Base-by-base conservation (phyloP, 305 asterid species). In the Fraxinus sp. region DNA sequence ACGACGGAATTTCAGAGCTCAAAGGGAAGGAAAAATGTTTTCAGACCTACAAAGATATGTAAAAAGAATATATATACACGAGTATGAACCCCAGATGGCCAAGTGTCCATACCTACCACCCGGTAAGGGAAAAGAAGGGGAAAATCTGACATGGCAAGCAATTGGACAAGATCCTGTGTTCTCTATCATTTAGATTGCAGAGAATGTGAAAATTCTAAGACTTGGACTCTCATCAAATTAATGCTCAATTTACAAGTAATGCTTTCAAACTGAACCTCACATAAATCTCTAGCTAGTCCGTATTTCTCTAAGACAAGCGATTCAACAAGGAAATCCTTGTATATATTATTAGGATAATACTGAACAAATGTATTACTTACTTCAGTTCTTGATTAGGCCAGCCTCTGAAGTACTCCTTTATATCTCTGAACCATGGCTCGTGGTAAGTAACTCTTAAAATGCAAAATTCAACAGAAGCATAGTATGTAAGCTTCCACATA, bases 321-420 rank as follows among this genome's bases (percentile, higher is more conserved):
- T 28, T 70, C 76, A 35, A 81, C 62, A 37, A 32, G 7, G 37
- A 76, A 64, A 66, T 75, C 4, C 81, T n/a, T 74, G 62, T 59
- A 80, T 59, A 57, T 39, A 76, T 49, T 57, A 22, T 41, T n/a
- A 20, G 35, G 20, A 49, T 33, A 77, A 26, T 11, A 6, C 1
- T 7, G 26, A 55, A 73, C 10, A 13, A 44, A 3, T 5, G 46
- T 22, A 70, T 36, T 76, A 79, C 92, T 88, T 82, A 93, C 98
- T 86, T 85, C 68, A 94, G 88, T 46, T 94, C 94, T 82, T 91
- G 95, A 85, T 93, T 77, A 78, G 98, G 97, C 97, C 97, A 94
- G 80, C 93, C 95, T 66, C 79, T 83, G 75, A 90, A 93, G 85
- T 85, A 88, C 32, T 85, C 87, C 81, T 82, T 87, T 73, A 85